phyloP scores from a whole-genome alignment of 164 flowering plant species.

The Annona cherimola region DNA sequence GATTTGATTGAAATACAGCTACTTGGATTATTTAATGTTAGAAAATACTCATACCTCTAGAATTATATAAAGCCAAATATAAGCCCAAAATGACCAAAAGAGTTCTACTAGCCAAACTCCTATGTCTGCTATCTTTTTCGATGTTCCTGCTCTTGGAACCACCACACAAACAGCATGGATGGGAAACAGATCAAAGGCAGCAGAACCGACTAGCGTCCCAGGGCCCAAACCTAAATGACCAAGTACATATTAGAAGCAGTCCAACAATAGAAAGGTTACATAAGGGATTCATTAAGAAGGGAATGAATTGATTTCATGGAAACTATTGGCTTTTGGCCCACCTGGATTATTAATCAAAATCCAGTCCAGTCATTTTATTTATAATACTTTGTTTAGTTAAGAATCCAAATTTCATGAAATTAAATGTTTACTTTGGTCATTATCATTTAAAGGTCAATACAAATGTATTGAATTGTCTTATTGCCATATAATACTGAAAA shows the following conservation, averaged over 20 bases:
- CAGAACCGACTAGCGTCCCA: constrained; percentile 96
- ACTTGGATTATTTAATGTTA: too few relatives aligned
- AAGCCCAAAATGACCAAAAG: constrained; percentile 98
- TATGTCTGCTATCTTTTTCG: constrained; percentile 82
- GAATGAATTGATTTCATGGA: too few relatives aligned
- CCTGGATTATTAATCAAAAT: too few relatives aligned
- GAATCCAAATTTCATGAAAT: too few relatives aligned
- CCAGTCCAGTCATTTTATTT: too few relatives aligned
- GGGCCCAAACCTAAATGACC: constrained; percentile 77
- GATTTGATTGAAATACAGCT: too few relatives aligned
- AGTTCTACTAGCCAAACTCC: constrained; percentile 97
- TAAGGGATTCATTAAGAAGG: background rate
- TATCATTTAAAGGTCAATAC: too few relatives aligned
- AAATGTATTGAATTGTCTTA: too few relatives aligned
- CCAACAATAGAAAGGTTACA: background rate
- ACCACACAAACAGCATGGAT: constrained; percentile 96
- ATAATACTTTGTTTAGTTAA: too few relatives aligned
- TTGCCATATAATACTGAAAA: too few relatives aligned
- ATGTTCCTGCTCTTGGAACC: constrained; percentile 82
- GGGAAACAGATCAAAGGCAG: constrained; percentile 95
- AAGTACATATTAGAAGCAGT: background rate
- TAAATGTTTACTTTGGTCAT: too few relatives aligned
- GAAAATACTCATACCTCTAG: constrained; percentile 47
- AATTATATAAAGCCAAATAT: constrained; percentile 86
- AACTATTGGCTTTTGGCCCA: too few relatives aligned